A percentile compares a stretch with the other conserved stretches of the same genome.
These are phyloP conservation scores for Fraxinus platypoda DNA, from an alignment of 305 asterid genomes.

Conservation along the genomic window DNA sequence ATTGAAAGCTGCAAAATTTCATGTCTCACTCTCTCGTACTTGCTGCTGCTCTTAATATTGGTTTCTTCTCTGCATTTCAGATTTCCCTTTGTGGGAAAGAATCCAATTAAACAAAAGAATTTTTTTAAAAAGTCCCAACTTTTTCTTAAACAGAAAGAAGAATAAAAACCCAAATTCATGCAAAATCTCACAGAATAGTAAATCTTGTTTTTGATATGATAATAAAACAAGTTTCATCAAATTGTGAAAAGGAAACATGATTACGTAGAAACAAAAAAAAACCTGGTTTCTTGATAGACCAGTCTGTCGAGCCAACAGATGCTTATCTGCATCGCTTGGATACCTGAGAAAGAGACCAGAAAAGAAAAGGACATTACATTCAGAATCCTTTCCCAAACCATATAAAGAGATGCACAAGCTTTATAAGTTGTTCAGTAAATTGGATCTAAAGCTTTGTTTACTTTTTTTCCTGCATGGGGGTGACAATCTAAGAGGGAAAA, in stretches of 20 bases:
- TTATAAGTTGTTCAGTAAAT: conserved; percentile 23
- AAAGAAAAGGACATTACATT: conserved; percentile 53
- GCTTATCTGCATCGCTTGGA: conserved; percentile 99
- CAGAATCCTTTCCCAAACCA: conserved; percentile 38
- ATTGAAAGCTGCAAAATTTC: conserved; percentile 56
- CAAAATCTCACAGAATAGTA: conserved; percentile 12
- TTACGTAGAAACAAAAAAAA: not conserved
- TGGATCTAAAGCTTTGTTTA: not conserved
- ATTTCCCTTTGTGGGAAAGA: conserved; percentile 50
- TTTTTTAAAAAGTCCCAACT: conserved; percentile 7
- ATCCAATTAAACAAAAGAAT: conserved; percentile 38
- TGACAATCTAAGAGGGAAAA: conserved; percentile 51
- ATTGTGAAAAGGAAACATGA: not conserved
- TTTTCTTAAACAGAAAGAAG: conserved; percentile 16
- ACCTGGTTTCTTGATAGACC: conserved; percentile 98
- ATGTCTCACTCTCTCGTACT: conserved; percentile 51
- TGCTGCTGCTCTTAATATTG: conserved; percentile 40
- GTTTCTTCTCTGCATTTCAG: conserved; percentile 47
- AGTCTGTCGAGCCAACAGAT: conserved; percentile 96
- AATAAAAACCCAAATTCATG: conserved; percentile 23
- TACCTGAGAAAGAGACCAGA: conserved; percentile 83
- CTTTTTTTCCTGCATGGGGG: conserved; percentile 46
- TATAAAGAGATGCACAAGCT: conserved; percentile 41
- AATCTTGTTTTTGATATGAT: not conserved
- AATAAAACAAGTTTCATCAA: not conserved